Base-by-base conservation (phyloP, 139 green algal genomes). In the Coelastrella sp. region DNA sequence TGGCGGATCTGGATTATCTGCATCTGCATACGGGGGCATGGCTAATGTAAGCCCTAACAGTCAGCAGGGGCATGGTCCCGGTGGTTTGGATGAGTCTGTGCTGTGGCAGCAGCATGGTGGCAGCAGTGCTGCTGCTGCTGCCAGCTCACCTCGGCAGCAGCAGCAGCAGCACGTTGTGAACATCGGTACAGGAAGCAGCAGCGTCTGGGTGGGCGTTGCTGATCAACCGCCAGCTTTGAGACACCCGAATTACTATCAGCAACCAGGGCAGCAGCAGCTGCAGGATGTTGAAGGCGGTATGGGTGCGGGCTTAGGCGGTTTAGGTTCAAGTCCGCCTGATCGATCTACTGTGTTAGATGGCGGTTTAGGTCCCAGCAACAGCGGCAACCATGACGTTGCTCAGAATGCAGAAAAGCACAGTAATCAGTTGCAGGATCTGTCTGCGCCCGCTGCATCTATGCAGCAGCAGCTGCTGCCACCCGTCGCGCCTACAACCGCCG, bases 51-150 rank as follows among this genome's bases (percentile, higher is more conserved):
- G 1, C 32, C 32, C 32, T 47, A 1, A 1, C 1, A 47, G 32
- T 47, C 32, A 47, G 32, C 32, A 47, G 59, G 47, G 60, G 64
- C 78, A 56, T 7, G 59, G 87, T 22, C n/a, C 57, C n/a, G 78
- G 61, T 91, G 71, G 71, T 47, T 19, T 23, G 2, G 81, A 77
- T 54, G 83, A 88, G 54, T 88, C 83, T 14, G 83, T 88, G 83
- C 54, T 88, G 66, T 88, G 80, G 85, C 85, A 90, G 85, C 85
- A 83, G 58, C 85, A 73, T 11, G 17, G 54, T 47, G 73, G 73
- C 20, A 85, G 74, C 47, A 23, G 19, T 32, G 85, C 58, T 83
- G 57, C 20, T 74, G 65, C 23, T 73, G 85, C 23, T 10, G 0
- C 59, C 17, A 20, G 23, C 16, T 56, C 0, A n/a, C 68, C 57